Percentiles rank a stretch among this genome's conserved stretches.
Evolutionary conservation across 2,329 filamentous ascomycete species (phyloP).

Genomic region (Tolypocladium tropicale): DNA sequence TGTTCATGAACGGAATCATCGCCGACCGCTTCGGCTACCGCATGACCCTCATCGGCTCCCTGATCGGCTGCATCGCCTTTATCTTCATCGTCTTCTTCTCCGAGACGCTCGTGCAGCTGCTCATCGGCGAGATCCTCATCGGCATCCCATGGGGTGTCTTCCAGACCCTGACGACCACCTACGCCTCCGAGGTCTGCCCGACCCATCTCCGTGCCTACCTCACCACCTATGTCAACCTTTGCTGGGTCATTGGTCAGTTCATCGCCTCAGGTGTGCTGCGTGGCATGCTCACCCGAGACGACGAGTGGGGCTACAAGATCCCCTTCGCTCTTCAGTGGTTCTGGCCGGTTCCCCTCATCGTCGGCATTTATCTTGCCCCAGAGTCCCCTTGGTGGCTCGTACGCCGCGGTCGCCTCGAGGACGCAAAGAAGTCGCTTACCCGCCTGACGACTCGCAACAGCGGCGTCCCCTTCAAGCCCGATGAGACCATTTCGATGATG

Average conservation of each 20-base stretch:
- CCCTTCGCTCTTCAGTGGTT: constrained; percentile 40
- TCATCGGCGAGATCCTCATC: constrained; percentile 34
- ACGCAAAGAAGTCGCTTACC: constrained; percentile 26
- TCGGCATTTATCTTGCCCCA: constrained; percentile 32
- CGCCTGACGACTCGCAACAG: constrained; percentile 29
- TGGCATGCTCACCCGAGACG: constrained; percentile 23
- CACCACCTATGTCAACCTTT: constrained; percentile 38
- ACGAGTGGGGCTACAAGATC: constrained; percentile 35
- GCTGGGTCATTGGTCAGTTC: constrained; percentile 39
- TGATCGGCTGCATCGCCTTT: constrained; percentile 28
- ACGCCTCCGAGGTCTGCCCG: constrained; percentile 37
- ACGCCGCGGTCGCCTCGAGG: constrained; percentile 25
- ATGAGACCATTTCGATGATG: constrained; percentile 40
- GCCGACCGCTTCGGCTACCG: constrained; percentile 36
- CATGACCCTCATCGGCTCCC: constrained; percentile 33
- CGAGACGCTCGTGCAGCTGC: constrained; percentile 26
- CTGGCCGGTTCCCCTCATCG: constrained; percentile 33
- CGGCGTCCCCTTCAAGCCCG: constrained; percentile 22
- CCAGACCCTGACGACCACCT: constrained; percentile 35
- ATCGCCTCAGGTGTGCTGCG: constrained; percentile 32
- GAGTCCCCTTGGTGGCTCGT: constrained; percentile 42
- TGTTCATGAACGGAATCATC: constrained; percentile 37
- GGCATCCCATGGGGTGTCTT: constrained; percentile 38
- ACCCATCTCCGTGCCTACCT: constrained; percentile 37
- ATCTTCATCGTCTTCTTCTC: constrained; percentile 41